Evolutionary conservation across 176 grass and related monocot species (phyloP), one percentile per base, ranked within the genome.

Genomic region (Aegilops longissima): DNA sequence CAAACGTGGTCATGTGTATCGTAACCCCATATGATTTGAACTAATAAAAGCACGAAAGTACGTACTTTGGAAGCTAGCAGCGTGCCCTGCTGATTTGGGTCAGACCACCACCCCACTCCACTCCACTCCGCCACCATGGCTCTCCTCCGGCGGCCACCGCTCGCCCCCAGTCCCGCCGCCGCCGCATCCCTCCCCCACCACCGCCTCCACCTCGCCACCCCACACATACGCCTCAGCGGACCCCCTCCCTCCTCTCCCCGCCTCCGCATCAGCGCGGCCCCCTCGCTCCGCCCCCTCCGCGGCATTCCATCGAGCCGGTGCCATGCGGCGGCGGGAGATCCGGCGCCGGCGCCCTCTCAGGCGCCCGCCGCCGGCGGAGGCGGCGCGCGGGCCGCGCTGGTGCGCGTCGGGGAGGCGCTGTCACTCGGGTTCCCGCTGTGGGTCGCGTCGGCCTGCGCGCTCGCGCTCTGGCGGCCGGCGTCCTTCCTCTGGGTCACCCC

Each of bases 391-490:
- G 76, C 17, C 5, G 11, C 85, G 38, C 2, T 98, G 45, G 81
- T 92, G 51, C 91, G 90, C 7, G 3, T 92, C 1, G 91, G 93
- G 14, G 95, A 98, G 69, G 83, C 74, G 66, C 68, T 95, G 2
- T 95, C 93, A 7, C 86, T 98, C 21, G 91, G 93, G 2, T 98
- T 98, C 83, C 95, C 95, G 17, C n/a, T 95, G 30, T 98, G 93
- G 95, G 93, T 98, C 76, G 88, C 77, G 0, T 93, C 85, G 2
- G 89, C 95, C 20, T 93, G 91, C 70, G 66, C 82, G 13, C 4
- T 98, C 17, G 93, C 93, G 16, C 83, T 98, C 7, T 92, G 93
- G 89, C 76, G 89, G 13, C 95, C 95, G 21, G 56, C 83, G 0
- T 7, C 86, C 23, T 98, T 98, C 76, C 93, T 92, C 73, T 95